These are phyloP conservation scores for Plasmodium gonderi DNA, from an alignment of 169 alveolate genomes.

Conservation along the genomic window DNA sequence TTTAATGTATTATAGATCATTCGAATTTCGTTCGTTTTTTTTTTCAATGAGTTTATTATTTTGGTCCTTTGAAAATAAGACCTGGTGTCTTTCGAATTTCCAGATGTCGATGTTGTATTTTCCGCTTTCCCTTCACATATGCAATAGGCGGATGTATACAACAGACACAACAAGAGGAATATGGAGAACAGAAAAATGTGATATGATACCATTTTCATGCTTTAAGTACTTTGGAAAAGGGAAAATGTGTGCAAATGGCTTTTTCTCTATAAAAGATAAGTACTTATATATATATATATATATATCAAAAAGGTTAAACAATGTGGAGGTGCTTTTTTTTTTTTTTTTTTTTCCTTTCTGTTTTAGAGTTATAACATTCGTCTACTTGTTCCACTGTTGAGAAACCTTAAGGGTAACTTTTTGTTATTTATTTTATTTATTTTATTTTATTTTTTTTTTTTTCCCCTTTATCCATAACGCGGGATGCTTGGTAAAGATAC, in stretches of 20 bases:
- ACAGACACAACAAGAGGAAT: background rate
- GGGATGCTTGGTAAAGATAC: too few relatives aligned
- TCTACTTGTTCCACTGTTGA: too few relatives aligned
- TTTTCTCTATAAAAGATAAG: background rate
- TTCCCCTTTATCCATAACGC: too few relatives aligned
- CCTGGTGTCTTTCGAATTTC: background rate
- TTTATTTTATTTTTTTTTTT: too few relatives aligned
- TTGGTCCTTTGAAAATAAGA: background rate
- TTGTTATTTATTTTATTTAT: too few relatives aligned
- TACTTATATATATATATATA: too few relatives aligned
- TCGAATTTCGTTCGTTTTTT: slow-evolving; percentile 37
- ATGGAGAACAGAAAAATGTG: background rate
- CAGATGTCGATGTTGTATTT: background rate
- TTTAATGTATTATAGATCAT: slow-evolving; percentile 13
- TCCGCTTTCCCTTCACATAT: background rate
- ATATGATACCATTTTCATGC: background rate
- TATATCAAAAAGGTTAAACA: background rate
- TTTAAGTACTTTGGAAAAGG: background rate
- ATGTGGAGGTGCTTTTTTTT: too few relatives aligned
- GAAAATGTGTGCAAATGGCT: background rate
- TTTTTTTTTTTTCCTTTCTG: too few relatives aligned
- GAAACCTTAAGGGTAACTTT: too few relatives aligned
- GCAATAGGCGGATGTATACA: background rate
- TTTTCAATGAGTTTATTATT: slow-evolving; percentile 41
- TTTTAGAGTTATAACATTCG: too few relatives aligned